Evolutionary conservation across 345 rosid genomes (phyloP).

Genomic region (Limnanthes douglasii): DNA sequence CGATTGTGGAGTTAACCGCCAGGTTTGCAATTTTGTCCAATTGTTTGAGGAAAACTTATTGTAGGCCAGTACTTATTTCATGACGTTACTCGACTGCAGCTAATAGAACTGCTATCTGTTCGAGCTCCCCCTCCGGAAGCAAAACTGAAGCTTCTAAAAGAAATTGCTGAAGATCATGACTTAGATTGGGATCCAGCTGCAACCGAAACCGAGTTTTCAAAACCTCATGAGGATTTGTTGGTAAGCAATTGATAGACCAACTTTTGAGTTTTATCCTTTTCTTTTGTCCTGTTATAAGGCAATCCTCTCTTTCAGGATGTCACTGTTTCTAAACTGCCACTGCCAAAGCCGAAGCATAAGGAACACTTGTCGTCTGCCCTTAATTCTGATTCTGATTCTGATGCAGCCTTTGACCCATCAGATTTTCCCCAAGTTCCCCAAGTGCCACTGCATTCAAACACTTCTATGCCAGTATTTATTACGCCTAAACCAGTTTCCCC

Average conservation of each 20-base stretch:
- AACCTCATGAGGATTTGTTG: conserved; percentile 78
- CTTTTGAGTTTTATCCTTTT: background rate
- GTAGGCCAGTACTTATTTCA: too few relatives aligned
- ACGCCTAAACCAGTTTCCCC: conserved; percentile 9
- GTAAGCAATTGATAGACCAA: conserved; percentile 22
- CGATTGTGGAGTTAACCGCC: conserved; percentile 92
- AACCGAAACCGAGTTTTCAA: conserved; percentile 71
- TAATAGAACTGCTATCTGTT: conserved; percentile 75
- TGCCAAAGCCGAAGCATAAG: conserved; percentile 49
- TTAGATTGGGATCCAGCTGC: conserved; percentile 90
- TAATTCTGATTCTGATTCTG: conserved; percentile 37
- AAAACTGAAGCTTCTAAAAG: conserved; percentile 81
- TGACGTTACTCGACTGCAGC: conserved; percentile 39
- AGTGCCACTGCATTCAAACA: conserved; percentile 23
- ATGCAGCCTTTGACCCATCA: conserved; percentile 29
- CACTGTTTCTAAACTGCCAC: conserved; percentile 37
- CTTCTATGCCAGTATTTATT: conserved; percentile 22
- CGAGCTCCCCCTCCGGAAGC: conserved; percentile 71
- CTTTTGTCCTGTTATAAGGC: background rate
- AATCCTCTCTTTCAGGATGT: background rate
- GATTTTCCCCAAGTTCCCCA: conserved; percentile 78
- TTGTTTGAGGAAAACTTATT: background rate
- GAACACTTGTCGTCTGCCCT: conserved; percentile 23
- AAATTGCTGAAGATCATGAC: conserved; percentile 90
- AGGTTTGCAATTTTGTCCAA: conserved; percentile 26